phyloP scores from a whole-genome alignment of 1,284 basidiomycete species.

The Sphaerobolus stellatus region DNA sequence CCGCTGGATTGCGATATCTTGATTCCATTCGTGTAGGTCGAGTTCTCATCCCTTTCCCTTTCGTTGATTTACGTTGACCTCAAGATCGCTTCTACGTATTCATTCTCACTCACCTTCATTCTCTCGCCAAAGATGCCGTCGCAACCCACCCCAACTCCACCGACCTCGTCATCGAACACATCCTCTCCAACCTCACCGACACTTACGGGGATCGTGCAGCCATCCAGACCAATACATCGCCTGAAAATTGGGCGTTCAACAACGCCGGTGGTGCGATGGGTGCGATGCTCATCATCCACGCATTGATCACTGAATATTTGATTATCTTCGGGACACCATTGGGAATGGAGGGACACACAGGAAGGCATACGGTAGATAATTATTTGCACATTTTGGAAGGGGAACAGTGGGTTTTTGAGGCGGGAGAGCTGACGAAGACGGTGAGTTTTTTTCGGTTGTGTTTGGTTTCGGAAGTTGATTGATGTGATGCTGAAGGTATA shows the following conservation, averaged over 20 bases:
- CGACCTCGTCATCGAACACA: constrained; percentile 70
- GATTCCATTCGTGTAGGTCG: constrained; percentile 56
- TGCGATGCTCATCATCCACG: constrained; percentile 96
- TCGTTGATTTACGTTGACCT: constrained; percentile 15
- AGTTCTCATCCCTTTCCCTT: constrained; percentile 39
- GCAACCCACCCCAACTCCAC: constrained; percentile 60
- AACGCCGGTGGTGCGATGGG: constrained; percentile 99
- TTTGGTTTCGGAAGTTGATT: neutral
- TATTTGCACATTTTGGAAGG: constrained; percentile 96
- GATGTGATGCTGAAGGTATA: constrained; percentile 50
- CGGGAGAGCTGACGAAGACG: constrained; percentile 83
- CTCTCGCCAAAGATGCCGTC: constrained; percentile 71
- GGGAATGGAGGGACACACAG: constrained; percentile 95
- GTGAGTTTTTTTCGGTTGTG: constrained; percentile 17
- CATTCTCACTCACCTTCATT: constrained; percentile 62
- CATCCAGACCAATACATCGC: constrained; percentile 58
- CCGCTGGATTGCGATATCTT: constrained; percentile 47
- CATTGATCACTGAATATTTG: constrained; percentile 92
- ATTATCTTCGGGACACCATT: constrained; percentile 95
- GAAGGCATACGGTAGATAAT: constrained; percentile 93
- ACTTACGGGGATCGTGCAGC: constrained; percentile 57
- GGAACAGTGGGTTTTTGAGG: constrained; percentile 87
- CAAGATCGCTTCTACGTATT: constrained; percentile 69
- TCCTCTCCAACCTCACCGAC: constrained; percentile 70
- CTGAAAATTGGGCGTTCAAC: constrained; percentile 90